A percentile compares a stretch with the other conserved stretches of the same genome.
Evolutionary conservation across 306 rosid species (phyloP).

Genomic region (Sophora flavescens): DNA sequence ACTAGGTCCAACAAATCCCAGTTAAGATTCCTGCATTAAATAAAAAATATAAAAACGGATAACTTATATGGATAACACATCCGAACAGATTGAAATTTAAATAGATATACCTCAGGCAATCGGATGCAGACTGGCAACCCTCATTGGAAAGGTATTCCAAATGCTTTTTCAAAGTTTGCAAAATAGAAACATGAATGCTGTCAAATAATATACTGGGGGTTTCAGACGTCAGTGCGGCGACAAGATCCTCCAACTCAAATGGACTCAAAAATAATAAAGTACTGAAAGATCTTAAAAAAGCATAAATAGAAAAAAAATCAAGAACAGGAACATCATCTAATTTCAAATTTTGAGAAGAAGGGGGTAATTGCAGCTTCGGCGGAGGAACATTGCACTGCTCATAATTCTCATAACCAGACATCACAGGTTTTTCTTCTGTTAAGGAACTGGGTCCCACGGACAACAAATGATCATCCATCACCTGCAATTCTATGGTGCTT

Average conservation of each 20-base stretch:
- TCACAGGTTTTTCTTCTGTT: slow-evolving; percentile 63
- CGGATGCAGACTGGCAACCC: slow-evolving; percentile 84
- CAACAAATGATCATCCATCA: slow-evolving; percentile 52
- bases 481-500: slow-evolving; percentile 37
- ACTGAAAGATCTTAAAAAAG: slow-evolving; percentile 91
- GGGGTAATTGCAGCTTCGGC: slow-evolving; percentile 73
- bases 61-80: slow-evolving; percentile 30
- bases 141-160: slow-evolving; percentile 88
- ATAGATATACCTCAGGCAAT: slow-evolving; percentile 75
- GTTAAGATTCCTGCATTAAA: slow-evolving; percentile 77
- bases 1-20: slow-evolving; percentile 92
- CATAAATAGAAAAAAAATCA: slow-evolving; percentile 84
- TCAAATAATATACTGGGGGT: slow-evolving; percentile 78
- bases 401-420: slow-evolving; percentile 51
- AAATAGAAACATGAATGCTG: slow-evolving; percentile 79
- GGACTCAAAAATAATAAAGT: slow-evolving; percentile 89
- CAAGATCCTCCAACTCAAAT: slow-evolving; percentile 91
- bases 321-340: slow-evolving; percentile 79
- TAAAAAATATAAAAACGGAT: slow-evolving; percentile 41
- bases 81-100: slow-evolving; percentile 39
- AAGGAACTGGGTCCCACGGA: slow-evolving; percentile 66
- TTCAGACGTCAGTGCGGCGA: slow-evolving; percentile 67
- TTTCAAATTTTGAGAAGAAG: slow-evolving; percentile 78
- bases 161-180: slow-evolving; percentile 84
- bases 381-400: slow-evolving; percentile 59